phyloP scores from a whole-genome alignment of 2,329 filamentous ascomycete species.

The Pseudogymnoascus sp. region DNA sequence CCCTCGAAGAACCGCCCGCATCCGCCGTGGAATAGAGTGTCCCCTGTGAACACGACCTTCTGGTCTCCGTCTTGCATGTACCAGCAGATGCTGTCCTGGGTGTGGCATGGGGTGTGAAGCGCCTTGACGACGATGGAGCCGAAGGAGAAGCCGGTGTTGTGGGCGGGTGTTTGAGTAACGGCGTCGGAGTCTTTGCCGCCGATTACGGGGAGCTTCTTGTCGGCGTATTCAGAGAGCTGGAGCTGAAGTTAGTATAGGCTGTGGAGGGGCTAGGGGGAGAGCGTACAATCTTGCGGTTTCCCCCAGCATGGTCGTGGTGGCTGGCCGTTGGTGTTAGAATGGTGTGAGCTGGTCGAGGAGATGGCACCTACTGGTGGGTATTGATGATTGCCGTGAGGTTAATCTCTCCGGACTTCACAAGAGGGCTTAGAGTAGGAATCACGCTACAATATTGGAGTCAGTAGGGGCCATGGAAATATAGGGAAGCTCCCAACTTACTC shows the following conservation, averaged over 20 bases:
- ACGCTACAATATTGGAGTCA: conserved; percentile 36
- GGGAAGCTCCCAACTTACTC: conserved; percentile 46
- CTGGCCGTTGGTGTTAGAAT: conserved; percentile 36
- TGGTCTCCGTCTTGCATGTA: conserved; percentile 73
- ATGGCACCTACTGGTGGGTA: conserved; percentile 74
- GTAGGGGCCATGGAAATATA: neutral
- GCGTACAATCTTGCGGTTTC: conserved; percentile 71
- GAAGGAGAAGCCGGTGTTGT: conserved; percentile 72
- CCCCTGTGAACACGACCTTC: conserved; percentile 84
- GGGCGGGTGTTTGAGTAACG: conserved; percentile 66
- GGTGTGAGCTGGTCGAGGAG: neutral
- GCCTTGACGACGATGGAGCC: conserved; percentile 76
- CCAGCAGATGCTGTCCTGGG: conserved; percentile 96
- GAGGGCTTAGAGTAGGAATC: conserved; percentile 59
- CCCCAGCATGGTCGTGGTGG: conserved; percentile 90
- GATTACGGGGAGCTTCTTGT: conserved; percentile 53
- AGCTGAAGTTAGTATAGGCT: neutral
- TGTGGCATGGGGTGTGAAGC: conserved; percentile 95
- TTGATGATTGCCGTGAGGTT: conserved; percentile 88
- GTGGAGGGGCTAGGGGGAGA: neutral
- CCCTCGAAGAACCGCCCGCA: conserved; percentile 97
- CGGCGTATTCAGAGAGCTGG: conserved; percentile 24
- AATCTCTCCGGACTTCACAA: conserved; percentile 61
- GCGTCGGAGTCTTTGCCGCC: conserved; percentile 79
- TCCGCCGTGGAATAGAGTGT: conserved; percentile 76